Percentiles rank a stretch among this genome's conserved stretches.
Conservation (phyloP, 352 stramenopile genomes). For the Pythium coloratum region DNA sequence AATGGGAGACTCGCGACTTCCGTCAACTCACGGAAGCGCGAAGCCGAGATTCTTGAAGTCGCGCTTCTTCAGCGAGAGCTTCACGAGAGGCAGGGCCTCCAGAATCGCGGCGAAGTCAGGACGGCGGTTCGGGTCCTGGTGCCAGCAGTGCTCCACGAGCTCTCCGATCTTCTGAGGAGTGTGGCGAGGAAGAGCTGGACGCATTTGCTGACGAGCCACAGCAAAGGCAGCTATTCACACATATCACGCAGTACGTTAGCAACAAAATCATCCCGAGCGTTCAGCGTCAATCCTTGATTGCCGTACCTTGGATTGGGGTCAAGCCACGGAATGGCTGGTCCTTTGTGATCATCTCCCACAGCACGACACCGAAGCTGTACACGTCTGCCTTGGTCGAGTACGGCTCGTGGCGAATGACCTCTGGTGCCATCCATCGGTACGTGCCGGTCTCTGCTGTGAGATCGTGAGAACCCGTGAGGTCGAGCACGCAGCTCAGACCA, state of each 20-base stretch:
- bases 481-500: constrained; percentile 81
- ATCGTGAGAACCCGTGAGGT: constrained; percentile 75
- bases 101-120: constrained; percentile 77
- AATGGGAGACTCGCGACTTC: background rate
- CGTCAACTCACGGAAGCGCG: constrained; percentile 32
- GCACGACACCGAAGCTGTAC: constrained; percentile 92
- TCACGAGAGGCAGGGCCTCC: constrained; percentile 77
- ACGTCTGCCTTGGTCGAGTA: constrained; percentile 96
- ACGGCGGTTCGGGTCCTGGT: constrained; percentile 71
- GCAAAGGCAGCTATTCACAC: constrained; percentile 63
- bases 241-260: constrained; percentile 9
- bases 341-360: constrained; percentile 85
- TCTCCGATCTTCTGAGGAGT: constrained; percentile 80
- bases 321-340: constrained; percentile 84
- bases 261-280: background rate
- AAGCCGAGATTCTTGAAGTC: constrained; percentile 88
- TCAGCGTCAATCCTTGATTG: constrained; percentile 2
- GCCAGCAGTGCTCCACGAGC: constrained; percentile 84
- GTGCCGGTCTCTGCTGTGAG: constrained; percentile 86
- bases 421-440: constrained; percentile 95
- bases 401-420: constrained; percentile 92
- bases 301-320: constrained; percentile 79
- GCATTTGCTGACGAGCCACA: constrained; percentile 81
- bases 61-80: constrained; percentile 79
- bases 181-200: constrained; percentile 81